Conservation (phyloP, 2,329 filamentous ascomycete species). For the Huntiella savannae region DNA sequence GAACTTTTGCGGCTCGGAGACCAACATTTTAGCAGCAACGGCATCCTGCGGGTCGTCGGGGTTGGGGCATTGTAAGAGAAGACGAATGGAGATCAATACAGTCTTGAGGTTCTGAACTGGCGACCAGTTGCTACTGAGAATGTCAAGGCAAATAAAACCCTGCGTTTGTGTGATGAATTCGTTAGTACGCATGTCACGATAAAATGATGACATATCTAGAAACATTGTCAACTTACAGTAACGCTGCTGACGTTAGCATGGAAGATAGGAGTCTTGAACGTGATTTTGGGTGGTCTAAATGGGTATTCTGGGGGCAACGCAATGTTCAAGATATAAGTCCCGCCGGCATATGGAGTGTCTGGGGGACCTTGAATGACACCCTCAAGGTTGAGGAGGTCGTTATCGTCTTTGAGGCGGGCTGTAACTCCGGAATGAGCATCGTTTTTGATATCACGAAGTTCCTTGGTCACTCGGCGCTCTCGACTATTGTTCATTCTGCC, state of each 20-base stretch:
- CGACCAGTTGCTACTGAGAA: conserved; percentile 75
- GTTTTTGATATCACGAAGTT: conserved; percentile 53
- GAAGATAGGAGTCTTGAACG: conserved; percentile 86
- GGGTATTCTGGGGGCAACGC: conserved; percentile 77
- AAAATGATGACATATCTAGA: not conserved
- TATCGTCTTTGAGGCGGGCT: conserved; percentile 43
- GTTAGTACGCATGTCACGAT: not conserved
- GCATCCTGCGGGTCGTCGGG: conserved; percentile 94
- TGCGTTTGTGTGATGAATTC: conserved; percentile 19
- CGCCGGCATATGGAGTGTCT: conserved; percentile 83
- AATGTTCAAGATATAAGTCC: conserved; percentile 66
- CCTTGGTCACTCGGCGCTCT: conserved; percentile 49
- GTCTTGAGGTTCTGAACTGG: conserved; percentile 94
- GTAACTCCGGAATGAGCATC: conserved; percentile 65
- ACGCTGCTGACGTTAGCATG: conserved; percentile 93
- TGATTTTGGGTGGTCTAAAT: conserved; percentile 81
- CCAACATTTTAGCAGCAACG: conserved; percentile 79
- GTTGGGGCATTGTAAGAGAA: conserved; percentile 80
- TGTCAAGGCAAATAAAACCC: conserved; percentile 95
- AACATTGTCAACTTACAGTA: conserved; percentile 41
- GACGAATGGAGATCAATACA: conserved; percentile 79
- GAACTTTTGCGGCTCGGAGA: conserved; percentile 61
- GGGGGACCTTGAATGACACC: conserved; percentile 74
- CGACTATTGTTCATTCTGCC: conserved; percentile 28
- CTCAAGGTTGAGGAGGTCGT: conserved; percentile 62